Conservation (phyloP, 169 alveolate species). For the Plasmodium vivax region DNA sequence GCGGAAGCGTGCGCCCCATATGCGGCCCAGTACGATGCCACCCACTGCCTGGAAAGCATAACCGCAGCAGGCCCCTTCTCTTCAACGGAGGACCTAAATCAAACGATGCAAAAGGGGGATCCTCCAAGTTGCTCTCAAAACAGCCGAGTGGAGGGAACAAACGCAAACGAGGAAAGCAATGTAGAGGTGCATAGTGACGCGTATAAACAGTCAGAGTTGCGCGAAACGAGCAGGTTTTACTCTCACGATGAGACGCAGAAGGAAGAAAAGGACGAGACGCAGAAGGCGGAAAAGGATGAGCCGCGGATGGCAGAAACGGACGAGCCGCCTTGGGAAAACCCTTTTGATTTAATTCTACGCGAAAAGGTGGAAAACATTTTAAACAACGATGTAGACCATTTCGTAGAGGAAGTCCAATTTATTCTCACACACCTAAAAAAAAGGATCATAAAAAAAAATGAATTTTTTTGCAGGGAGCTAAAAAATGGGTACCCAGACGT, state of each 20-base stretch:
- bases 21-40: not conserved
- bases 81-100: not conserved
- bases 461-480: constrained; percentile 25
- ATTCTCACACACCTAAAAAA: constrained; percentile 47
- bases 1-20: not conserved
- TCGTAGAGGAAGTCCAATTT: constrained; percentile 44
- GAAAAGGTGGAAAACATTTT: constrained; percentile 23
- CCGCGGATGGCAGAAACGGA: too few relatives aligned
- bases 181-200: not conserved
- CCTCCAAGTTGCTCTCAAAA: not conserved
- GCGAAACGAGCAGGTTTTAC: not conserved
- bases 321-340: not conserved
- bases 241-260: not conserved
- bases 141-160: not conserved
- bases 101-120: not conserved
- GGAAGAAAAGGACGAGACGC: not conserved
- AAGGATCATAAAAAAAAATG: constrained; percentile 51
- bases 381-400: constrained; percentile 48
- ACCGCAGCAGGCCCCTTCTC: not conserved
- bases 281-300: too few relatives aligned
- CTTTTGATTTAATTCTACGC: constrained; percentile 28
- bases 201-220: not conserved
- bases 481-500: constrained; percentile 10
- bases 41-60: not conserved
- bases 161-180: not conserved